These are phyloP conservation scores for Phytophthora hibernalis DNA, from an alignment of 352 stramenopile species.

Conservation along the genomic window DNA sequence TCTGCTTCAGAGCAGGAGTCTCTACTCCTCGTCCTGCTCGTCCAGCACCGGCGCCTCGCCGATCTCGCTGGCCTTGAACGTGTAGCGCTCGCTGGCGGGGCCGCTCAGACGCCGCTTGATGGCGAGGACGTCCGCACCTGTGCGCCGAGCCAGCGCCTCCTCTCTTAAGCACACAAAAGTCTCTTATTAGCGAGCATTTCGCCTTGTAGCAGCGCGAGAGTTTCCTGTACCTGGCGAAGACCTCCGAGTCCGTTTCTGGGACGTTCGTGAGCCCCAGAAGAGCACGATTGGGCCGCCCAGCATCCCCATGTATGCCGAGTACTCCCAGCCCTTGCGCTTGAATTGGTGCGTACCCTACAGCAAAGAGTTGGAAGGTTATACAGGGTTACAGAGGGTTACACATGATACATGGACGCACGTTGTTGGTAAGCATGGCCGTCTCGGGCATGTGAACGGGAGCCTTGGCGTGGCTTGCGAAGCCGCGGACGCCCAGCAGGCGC, in stretches of 20 bases:
- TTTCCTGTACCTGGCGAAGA: conserved; percentile 69
- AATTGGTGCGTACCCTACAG: conserved; percentile 78
- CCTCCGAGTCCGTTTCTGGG: conserved; percentile 85
- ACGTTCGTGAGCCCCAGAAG: conserved; percentile 82
- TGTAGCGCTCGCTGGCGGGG: conserved; percentile 52
- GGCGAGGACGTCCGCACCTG: conserved; percentile 58
- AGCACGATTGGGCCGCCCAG: conserved; percentile 74
- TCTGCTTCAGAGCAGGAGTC: conserved; percentile 18
- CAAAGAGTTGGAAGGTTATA: neutral
- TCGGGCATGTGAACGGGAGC: conserved; percentile 82
- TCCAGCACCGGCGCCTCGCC: conserved; percentile 68
- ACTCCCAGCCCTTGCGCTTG: conserved; percentile 86
- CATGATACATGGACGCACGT: conserved; percentile 51
- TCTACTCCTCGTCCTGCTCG: conserved; percentile 42
- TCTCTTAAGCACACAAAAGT: conserved; percentile 41
- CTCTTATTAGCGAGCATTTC: neutral
- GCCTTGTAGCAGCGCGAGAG: neutral
- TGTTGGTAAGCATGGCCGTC: conserved; percentile 89
- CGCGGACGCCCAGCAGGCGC: conserved; percentile 45
- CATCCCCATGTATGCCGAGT: conserved; percentile 82
- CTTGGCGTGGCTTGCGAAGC: conserved; percentile 63
- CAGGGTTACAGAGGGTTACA: neutral
- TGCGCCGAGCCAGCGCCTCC: conserved; percentile 64
- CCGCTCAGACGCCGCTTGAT: conserved; percentile 55
- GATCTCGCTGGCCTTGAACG: conserved; percentile 52